Evolutionary conservation across 805 yeast genomes (phyloP).

Genomic region (Phaffomyces antillensis): DNA sequence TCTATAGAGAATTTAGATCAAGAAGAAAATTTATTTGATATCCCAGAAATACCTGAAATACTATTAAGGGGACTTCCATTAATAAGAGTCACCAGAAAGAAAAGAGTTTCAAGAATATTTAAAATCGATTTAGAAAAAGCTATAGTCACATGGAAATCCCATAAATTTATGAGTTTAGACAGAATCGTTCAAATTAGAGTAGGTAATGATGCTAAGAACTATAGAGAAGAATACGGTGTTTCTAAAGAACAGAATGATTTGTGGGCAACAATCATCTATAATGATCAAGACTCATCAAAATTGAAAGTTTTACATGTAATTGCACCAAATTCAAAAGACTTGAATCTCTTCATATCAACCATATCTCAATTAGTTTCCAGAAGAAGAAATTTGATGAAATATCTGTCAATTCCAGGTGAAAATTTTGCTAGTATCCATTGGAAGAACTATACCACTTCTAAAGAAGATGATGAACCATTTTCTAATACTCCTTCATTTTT

Average conservation of each 20-base stretch:
- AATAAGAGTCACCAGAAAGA: constrained; percentile 63
- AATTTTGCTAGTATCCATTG: constrained; percentile 60
- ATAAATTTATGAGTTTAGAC: constrained; percentile 44
- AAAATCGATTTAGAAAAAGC: constrained; percentile 50
- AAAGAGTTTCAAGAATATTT: constrained; percentile 52
- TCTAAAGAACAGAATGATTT: constrained; percentile 53
- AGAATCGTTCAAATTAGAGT: constrained; percentile 55
- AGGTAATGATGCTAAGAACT: constrained; percentile 71
- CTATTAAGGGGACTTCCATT: constrained; percentile 54
- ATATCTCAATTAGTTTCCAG: constrained; percentile 47
- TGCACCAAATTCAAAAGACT: constrained; percentile 46
- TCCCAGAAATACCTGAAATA: constrained; percentile 38
- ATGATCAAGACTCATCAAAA: constrained; percentile 48
- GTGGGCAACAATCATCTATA: constrained; percentile 82
- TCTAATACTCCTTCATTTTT: constrained; percentile 29
- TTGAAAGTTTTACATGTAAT: constrained; percentile 76
- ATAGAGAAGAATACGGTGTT: constrained; percentile 77
- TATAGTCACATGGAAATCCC: constrained; percentile 49
- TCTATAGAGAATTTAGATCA: not conserved
- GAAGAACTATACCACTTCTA: constrained; percentile 38
- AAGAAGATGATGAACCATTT: constrained; percentile 23
- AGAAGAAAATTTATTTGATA: constrained; percentile 14
- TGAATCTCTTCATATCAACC: constrained; percentile 48
- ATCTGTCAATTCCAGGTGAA: constrained; percentile 56
- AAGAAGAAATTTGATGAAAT: constrained; percentile 54